Evolutionary conservation across 306 rosid species (phyloP).

Genomic region (Pyrus betulifolia): DNA sequence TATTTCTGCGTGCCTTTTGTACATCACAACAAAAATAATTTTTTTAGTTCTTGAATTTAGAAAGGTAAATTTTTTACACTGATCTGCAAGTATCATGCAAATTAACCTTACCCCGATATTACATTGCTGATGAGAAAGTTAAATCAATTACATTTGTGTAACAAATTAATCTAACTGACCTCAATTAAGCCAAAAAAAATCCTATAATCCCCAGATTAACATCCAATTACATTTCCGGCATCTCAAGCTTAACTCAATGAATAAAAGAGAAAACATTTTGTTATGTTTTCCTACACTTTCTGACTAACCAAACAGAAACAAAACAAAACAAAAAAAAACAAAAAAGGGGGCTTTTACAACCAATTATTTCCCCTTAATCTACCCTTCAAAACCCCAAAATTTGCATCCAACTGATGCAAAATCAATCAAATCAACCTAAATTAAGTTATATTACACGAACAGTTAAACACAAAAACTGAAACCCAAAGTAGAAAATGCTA

Average conservation of each 20-base stretch:
- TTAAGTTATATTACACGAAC: neutral
- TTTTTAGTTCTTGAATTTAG: neutral
- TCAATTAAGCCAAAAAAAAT: slow-evolving; percentile 16
- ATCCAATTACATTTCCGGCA: slow-evolving; percentile 9
- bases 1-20: neutral
- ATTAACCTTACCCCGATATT: neutral
- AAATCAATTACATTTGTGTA: neutral
- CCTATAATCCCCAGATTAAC: neutral
- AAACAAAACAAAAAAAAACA: no score
- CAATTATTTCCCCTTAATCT: slow-evolving; percentile 6
- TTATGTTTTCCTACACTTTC: slow-evolving; percentile 1
- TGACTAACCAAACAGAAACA: slow-evolving; percentile 5
- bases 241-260: slow-evolving; percentile 6
- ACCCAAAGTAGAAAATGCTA: slow-evolving; percentile 21
- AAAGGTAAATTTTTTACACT: neutral
- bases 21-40: neutral
- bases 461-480: slow-evolving; percentile 16
- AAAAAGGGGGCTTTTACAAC: neutral
- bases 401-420: slow-evolving; percentile 20
- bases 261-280: neutral
- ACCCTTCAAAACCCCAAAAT: slow-evolving; percentile 15
- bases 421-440: slow-evolving; percentile 22
- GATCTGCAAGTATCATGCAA: neutral
- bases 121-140: neutral
- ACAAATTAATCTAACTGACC: neutral